Evolutionary conservation across 140 eudicot species (phyloP).

Genomic region (Oenanthe javanica): DNA sequence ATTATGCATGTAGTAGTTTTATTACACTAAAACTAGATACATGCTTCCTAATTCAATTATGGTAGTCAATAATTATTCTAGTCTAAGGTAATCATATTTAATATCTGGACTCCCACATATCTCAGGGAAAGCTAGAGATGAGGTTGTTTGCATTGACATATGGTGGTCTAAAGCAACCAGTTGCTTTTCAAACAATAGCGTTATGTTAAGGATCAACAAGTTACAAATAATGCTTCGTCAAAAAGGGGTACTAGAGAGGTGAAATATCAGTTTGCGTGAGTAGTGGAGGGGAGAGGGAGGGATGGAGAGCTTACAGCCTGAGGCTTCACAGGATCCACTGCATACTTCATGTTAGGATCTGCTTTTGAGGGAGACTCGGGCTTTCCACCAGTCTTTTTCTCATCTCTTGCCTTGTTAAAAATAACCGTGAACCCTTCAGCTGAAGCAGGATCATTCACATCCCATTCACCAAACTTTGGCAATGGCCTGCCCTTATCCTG

Average conservation of each 20-base stretch:
- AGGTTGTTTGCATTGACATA: too few relatives aligned
- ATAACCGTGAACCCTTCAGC: conserved; percentile 80
- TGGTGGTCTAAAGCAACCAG: too few relatives aligned
- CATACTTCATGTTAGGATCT: conserved; percentile 30
- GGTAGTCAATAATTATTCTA: too few relatives aligned
- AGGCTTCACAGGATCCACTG: conserved; percentile 47
- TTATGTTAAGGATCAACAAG: background rate
- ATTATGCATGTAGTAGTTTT: too few relatives aligned
- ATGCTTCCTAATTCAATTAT: too few relatives aligned
- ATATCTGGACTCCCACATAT: too few relatives aligned
- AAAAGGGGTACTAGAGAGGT: too few relatives aligned
- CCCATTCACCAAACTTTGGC: conserved; percentile 94
- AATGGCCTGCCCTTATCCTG: conserved; percentile 75
- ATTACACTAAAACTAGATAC: too few relatives aligned
- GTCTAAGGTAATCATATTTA: too few relatives aligned
- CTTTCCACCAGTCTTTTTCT: conserved; percentile 71
- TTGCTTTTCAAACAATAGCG: too few relatives aligned
- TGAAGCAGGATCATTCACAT: conserved; percentile 78
- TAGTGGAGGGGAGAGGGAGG: too few relatives aligned
- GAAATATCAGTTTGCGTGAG: background rate
- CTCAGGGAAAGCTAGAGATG: too few relatives aligned
- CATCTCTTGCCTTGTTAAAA: conserved; percentile 76
- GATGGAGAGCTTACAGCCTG: conserved; percentile 49
- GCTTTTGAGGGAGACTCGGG: conserved; percentile 59
- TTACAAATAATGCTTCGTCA: background rate